Percentiles rank a stretch among this genome's conserved stretches.
Conservation (phyloP, 257 asterid species). For the Ocimum tenuiflorum region DNA sequence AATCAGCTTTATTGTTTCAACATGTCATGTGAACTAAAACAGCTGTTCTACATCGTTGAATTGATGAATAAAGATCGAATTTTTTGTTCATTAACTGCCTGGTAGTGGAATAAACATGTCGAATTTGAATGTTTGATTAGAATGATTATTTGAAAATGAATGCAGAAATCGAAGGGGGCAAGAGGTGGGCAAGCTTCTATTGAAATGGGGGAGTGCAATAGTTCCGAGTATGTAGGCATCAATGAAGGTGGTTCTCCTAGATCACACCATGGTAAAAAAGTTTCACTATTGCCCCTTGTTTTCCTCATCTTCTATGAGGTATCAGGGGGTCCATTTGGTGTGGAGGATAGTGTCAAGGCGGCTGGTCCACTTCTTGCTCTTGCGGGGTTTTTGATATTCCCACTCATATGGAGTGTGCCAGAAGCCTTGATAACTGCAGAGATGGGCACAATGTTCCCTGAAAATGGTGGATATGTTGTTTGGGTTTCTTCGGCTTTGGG, state of each 20-base stretch:
- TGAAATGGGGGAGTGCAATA: constrained; percentile 32
- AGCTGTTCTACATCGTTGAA: too few relatives aligned
- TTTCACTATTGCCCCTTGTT: constrained; percentile 39
- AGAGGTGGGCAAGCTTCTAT: constrained; percentile 29
- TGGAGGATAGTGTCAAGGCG: constrained; percentile 48
- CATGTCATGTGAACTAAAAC: not conserved
- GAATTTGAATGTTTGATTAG: not conserved
- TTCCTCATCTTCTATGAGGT: constrained; percentile 58
- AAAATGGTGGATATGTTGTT: constrained; percentile 55
- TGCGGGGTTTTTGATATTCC: constrained; percentile 40
- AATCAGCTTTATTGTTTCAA: not conserved
- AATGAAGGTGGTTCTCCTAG: constrained; percentile 32
- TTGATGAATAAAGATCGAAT: not conserved
- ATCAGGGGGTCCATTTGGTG: constrained; percentile 52
- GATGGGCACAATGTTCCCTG: constrained; percentile 62
- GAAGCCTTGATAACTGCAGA: constrained; percentile 62
- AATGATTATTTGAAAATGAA: constrained; percentile 1
- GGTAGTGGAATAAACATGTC: not conserved
- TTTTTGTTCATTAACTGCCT: not conserved
- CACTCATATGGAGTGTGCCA: constrained; percentile 53
- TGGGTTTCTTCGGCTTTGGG: constrained; percentile 59
- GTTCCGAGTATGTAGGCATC: constrained; percentile 32
- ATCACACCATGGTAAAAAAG: constrained; percentile 24
- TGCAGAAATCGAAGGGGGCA: constrained; percentile 39
- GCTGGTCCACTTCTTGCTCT: constrained; percentile 57